Conservation (phyloP, 2,329 filamentous ascomycete genomes). For the Aspergillus intermedius region DNA sequence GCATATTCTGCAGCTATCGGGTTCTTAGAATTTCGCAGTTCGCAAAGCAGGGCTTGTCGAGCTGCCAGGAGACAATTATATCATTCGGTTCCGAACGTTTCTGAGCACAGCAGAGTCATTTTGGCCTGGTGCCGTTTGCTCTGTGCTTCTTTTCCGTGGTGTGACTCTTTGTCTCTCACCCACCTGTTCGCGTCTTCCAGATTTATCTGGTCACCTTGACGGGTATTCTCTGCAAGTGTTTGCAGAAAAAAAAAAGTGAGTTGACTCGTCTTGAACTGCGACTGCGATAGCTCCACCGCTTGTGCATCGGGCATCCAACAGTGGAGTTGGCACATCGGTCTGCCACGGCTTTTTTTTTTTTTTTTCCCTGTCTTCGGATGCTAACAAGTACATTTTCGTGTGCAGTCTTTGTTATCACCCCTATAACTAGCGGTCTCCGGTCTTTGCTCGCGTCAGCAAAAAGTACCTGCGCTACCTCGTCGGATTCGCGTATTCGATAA, state of each 20-base stretch:
- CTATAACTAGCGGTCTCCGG: background rate
- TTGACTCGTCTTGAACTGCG: background rate
- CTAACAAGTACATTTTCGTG: background rate
- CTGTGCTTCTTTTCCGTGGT: background rate
- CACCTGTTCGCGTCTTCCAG: background rate
- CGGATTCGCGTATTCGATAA: background rate
- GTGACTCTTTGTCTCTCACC: background rate
- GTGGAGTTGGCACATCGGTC: background rate
- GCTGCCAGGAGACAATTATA: background rate
- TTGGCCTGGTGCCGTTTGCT: background rate
- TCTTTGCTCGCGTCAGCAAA: background rate
- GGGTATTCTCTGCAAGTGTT: no score
- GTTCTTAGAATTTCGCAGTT: background rate
- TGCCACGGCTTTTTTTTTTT: background rate
- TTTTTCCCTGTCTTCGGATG: background rate
- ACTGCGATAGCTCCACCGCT: background rate
- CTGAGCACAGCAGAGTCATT: background rate
- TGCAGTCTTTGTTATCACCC: no score
- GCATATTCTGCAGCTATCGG: conserved; percentile 8
- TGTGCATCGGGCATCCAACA: background rate
- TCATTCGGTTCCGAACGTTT: background rate
- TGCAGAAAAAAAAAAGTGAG: background rate
- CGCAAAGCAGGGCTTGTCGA: background rate
- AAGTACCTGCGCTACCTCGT: background rate
- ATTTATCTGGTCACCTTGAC: background rate